These are phyloP conservation scores for Ostreobium quekettii DNA, from an alignment of 139 green algal species.

Conservation along the genomic window DNA sequence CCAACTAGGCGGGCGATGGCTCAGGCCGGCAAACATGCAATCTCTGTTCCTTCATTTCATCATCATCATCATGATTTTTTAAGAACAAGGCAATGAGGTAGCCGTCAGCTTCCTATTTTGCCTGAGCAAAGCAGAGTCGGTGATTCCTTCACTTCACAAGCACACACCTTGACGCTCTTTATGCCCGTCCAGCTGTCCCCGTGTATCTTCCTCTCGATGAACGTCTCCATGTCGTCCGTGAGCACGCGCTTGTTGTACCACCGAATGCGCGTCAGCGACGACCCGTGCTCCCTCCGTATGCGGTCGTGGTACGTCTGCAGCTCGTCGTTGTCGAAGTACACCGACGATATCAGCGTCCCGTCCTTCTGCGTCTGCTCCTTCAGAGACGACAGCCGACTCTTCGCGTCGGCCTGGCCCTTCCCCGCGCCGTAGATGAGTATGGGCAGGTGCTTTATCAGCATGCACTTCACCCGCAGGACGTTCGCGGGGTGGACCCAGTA, in stretches of 20 bases:
- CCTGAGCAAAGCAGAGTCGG: no score
- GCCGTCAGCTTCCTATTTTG: no score
- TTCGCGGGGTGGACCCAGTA: slow-evolving; percentile 63
- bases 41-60: no score
- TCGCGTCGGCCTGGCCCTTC: slow-evolving; percentile 17
- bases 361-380: slow-evolving; percentile 11
- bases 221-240: slow-evolving; percentile 42
- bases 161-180: slow-evolving; percentile 56
- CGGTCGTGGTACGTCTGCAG: slow-evolving; percentile 57
- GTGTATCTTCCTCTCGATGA: slow-evolving; percentile 81
- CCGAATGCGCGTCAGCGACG: slow-evolving; percentile 51
- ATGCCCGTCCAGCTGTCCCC: slow-evolving; percentile 59
- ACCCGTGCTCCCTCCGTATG: slow-evolving; percentile 45
- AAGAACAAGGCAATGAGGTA: no score
- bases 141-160: no score
- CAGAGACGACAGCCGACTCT: slow-evolving; percentile 4
- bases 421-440: slow-evolving; percentile 64
- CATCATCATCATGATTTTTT: no score
- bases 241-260: slow-evolving; percentile 37
- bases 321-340: slow-evolving; percentile 63
- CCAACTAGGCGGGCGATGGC: no score
- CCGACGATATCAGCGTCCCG: slow-evolving; percentile 28
- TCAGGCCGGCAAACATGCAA: no score
- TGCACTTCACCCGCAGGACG: slow-evolving; percentile 49
- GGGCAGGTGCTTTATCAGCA: slow-evolving; percentile 61